Evolutionary conservation across 176 grass and related monocot genomes (phyloP).

Genomic region (Triticum monococcum): DNA sequence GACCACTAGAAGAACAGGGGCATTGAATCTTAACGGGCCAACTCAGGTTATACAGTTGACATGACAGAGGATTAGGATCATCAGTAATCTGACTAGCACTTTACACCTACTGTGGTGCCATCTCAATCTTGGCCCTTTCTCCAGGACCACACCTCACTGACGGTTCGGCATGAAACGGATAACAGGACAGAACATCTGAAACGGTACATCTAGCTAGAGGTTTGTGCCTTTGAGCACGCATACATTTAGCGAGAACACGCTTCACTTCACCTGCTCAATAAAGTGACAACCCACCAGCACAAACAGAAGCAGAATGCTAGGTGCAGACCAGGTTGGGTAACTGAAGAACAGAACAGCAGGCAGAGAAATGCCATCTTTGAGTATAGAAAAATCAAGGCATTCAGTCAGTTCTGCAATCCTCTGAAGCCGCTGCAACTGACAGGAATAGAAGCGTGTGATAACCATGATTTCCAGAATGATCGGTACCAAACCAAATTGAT

Average conservation of each 20-base stretch:
- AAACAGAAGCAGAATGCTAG: not conserved
- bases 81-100: conserved; percentile 16
- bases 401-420: not conserved
- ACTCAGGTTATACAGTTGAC: conserved; percentile 5
- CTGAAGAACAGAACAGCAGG: not conserved
- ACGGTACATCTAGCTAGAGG: not conserved
- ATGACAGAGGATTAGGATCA: not conserved
- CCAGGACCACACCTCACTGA: conserved; percentile 12
- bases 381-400: not conserved
- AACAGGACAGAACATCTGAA: not conserved
- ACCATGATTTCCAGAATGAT: not conserved
- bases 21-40: conserved; percentile 42
- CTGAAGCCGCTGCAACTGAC: not conserved
- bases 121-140: not conserved
- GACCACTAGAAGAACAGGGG: conserved; percentile 18
- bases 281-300: not conserved
- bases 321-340: not conserved
- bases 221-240: not conserved
- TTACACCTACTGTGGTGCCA: not conserved
- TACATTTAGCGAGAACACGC: not conserved
- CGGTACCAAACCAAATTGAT: not conserved
- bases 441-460: not conserved
- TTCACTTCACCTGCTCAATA: not conserved
- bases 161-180: not conserved
- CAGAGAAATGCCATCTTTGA: not conserved